phyloP scores from a whole-genome alignment of 2,329 filamentous ascomycete species.

The Didymella pinodella region DNA sequence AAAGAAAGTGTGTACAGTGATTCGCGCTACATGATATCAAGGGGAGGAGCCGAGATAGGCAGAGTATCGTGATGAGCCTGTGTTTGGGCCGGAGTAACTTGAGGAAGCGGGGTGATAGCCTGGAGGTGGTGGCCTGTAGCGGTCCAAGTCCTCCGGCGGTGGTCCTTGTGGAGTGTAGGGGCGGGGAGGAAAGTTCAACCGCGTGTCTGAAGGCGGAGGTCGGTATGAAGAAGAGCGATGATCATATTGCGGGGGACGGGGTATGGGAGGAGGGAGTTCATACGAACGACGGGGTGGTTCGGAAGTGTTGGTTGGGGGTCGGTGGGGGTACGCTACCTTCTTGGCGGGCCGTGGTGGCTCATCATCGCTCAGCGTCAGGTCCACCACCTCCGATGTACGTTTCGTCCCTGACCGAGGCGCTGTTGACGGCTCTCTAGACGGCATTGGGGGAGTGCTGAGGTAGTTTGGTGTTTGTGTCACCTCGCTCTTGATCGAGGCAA shows the following conservation, averaged over 20 bases:
- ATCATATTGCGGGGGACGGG: conserved; percentile 26
- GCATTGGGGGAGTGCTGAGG: conserved; percentile 55
- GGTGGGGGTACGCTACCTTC: conserved; percentile 50
- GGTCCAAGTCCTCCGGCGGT: conserved; percentile 11
- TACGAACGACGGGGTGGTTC: conserved; percentile 41
- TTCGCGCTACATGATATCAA: conserved; percentile 28
- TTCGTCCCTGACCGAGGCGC: conserved; percentile 52
- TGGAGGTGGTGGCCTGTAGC: conserved; percentile 18
- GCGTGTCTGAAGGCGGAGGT: conserved; percentile 34
- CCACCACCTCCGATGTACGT: conserved; percentile 57
- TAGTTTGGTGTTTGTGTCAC: conserved; percentile 47
- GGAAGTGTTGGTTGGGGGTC: conserved; percentile 48
- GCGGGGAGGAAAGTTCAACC: conserved; percentile 28
- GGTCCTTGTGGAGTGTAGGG: conserved; percentile 15
- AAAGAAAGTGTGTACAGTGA: conserved; percentile 24
- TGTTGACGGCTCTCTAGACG: conserved; percentile 54
- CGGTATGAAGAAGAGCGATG: conserved; percentile 30
- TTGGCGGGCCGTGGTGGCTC: conserved; percentile 51
- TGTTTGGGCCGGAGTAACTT: conserved; percentile 24
- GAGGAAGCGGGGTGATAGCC: conserved; percentile 14
- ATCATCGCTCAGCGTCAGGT: conserved; percentile 58
- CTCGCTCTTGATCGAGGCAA: conserved; percentile 53
- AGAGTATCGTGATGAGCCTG: conserved; percentile 39
- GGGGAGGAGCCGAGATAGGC: conserved; percentile 40
- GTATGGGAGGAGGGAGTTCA: conserved; percentile 40